phyloP scores from a whole-genome alignment of 2,329 filamentous ascomycete species.

The Neofusicoccum sp. region DNA sequence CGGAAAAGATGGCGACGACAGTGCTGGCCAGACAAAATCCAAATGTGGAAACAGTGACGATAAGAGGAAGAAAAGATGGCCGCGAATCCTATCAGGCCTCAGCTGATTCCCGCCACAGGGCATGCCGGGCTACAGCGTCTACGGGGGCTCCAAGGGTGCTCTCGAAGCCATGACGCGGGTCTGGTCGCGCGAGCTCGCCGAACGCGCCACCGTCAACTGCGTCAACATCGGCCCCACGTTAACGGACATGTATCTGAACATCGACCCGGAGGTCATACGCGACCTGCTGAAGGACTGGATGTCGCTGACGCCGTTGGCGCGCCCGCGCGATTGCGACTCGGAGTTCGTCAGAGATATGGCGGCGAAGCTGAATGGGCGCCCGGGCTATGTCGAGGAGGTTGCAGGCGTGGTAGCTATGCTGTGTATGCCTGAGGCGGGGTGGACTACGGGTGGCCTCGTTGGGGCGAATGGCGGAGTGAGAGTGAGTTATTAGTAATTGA shows the following conservation, averaged over 20 bases:
- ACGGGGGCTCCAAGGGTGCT: conserved; percentile 21
- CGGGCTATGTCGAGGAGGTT: conserved; percentile 19
- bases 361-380: conserved; percentile 5
- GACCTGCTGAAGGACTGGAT: conserved; percentile 11
- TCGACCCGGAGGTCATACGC: not conserved
- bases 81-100: not conserved
- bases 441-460: conserved; percentile 17
- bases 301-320: not conserved
- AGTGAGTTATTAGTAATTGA: not conserved
- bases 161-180: conserved; percentile 22
- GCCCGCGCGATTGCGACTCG: not conserved
- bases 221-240: conserved; percentile 22
- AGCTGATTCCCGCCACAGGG: not conserved
- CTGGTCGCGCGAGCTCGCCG: conserved; percentile 19
- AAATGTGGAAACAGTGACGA: too few species aligned
- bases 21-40: too few species aligned
- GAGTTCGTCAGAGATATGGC: conserved; percentile 2
- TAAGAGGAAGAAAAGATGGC: too few species aligned
- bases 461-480: conserved; percentile 19
- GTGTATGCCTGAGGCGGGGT: conserved; percentile 1
- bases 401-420: conserved; percentile 12
- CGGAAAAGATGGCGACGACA: too few species aligned
- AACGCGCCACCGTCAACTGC: conserved; percentile 21
- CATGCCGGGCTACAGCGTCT: conserved; percentile 5
- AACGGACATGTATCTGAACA: conserved; percentile 22